These are phyloP conservation scores for Ulmus americana DNA, from an alignment of 331 rosid genomes.

Conservation along the genomic window DNA sequence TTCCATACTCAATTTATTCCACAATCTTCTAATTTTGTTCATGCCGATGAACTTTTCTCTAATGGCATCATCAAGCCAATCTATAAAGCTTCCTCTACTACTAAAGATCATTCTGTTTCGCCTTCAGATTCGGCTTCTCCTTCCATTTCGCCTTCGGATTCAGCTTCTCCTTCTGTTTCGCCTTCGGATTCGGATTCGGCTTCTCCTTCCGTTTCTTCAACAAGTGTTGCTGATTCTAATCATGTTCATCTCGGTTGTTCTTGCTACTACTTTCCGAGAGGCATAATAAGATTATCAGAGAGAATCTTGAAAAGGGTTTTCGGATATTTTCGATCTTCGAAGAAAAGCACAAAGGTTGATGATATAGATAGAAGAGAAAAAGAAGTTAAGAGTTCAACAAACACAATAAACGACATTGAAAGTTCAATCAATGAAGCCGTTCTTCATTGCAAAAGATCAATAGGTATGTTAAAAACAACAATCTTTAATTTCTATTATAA, in stretches of 20 bases:
- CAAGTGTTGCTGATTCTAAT: neutral
- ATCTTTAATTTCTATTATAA: neutral
- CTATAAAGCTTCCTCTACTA: conserved; percentile 8
- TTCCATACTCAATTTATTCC: conserved; percentile 34
- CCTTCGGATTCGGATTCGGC: neutral
- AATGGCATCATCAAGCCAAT: conserved; percentile 44
- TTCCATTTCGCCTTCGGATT: neutral
- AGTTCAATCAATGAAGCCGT: conserved; percentile 59
- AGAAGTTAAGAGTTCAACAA: conserved; percentile 25
- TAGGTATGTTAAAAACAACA: conserved; percentile 27
- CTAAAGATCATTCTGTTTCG: neutral
- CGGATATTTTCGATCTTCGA: conserved; percentile 24
- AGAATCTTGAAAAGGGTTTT: conserved; percentile 24
- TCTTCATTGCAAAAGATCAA: conserved; percentile 63
- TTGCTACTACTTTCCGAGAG: conserved; percentile 29
- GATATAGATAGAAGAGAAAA: conserved; percentile 31
- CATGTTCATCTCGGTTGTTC: conserved; percentile 16
- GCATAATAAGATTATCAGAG: conserved; percentile 33
- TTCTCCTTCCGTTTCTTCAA: neutral
- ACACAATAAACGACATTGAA: conserved; percentile 30
- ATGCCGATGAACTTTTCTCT: conserved; percentile 66
- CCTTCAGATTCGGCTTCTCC: neutral
- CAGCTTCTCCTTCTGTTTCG: too few species aligned
- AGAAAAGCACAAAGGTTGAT: conserved; percentile 33
- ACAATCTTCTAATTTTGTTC: conserved; percentile 32